Evolutionary conservation across 257 asterid species (phyloP).

Genomic region (Plantago ovata): DNA sequence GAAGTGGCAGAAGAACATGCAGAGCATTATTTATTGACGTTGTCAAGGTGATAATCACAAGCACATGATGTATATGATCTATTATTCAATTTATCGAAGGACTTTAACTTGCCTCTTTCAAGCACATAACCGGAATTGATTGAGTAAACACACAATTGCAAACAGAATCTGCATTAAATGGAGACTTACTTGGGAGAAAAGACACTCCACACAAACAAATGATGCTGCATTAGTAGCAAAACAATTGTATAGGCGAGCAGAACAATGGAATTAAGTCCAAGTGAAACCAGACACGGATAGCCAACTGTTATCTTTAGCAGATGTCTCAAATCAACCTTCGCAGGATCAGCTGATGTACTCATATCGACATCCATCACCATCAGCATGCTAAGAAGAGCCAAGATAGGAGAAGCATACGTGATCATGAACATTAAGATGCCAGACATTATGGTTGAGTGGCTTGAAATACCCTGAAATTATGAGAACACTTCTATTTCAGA

Average conservation of each 20-base stretch:
- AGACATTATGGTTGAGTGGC: constrained; percentile 75
- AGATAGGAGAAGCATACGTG: constrained; percentile 81
- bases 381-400: constrained; percentile 64
- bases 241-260: constrained; percentile 63
- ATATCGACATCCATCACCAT: constrained; percentile 45
- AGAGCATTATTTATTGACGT: no score
- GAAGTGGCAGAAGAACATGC: no score
- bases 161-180: neutral
- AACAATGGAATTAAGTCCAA: constrained; percentile 61
- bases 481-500: constrained; percentile 19
- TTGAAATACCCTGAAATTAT: constrained; percentile 70
- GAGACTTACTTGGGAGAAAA: constrained; percentile 87
- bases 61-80: no score
- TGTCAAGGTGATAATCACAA: no score
- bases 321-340: constrained; percentile 36
- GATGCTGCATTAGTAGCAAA: constrained; percentile 80
- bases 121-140: no score
- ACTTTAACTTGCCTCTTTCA: no score
- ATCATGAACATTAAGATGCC: constrained; percentile 89
- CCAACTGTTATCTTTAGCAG: constrained; percentile 46
- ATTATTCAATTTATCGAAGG: no score
- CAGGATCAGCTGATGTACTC: constrained; percentile 12
- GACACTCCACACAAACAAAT: constrained; percentile 91
- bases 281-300: constrained; percentile 73
- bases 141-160: no score